Percentiles rank a stretch among this genome's conserved stretches.
Conservation (phyloP, 768 basidiomycete species). For the Sporobolomyces roseus region DNA sequence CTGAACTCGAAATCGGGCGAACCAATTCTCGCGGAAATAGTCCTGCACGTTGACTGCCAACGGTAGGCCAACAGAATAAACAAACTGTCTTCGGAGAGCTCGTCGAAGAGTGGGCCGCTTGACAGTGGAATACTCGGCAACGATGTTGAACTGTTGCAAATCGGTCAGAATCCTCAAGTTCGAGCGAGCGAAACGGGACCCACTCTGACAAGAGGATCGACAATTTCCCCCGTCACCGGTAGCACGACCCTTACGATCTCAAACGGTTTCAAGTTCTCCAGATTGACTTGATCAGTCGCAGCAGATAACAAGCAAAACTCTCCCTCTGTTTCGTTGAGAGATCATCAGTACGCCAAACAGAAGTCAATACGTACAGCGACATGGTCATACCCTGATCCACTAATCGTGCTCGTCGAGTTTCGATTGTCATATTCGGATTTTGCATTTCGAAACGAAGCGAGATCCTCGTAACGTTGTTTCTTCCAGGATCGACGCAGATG, state of each 20-base stretch:
- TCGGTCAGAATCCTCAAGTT: neutral
- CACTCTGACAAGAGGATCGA: conserved; percentile 54
- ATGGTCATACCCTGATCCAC: neutral
- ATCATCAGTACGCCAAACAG: too few species aligned
- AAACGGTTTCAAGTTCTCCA: conserved; percentile 30
- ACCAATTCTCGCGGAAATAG: conserved; percentile 85
- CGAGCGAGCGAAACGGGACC: neutral
- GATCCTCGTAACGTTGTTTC: conserved; percentile 41
- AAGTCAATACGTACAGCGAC: too few species aligned
- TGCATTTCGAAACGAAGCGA: conserved; percentile 9
- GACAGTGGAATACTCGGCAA: conserved; percentile 65
- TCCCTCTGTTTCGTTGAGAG: neutral
- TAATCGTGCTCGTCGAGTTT: neutral
- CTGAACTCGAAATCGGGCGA: conserved; percentile 39
- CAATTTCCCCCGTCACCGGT: conserved; percentile 46
- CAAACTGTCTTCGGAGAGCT: conserved; percentile 57
- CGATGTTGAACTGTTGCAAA: conserved; percentile 57
- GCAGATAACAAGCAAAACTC: neutral
- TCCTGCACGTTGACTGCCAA: conserved; percentile 93
- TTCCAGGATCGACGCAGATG: conserved; percentile 45
- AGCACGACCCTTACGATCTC: conserved; percentile 42
- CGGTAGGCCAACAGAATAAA: conserved; percentile 68
- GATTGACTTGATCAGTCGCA: neutral
- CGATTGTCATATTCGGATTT: conserved; percentile 15
- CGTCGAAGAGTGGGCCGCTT: conserved; percentile 58